phyloP scores from a whole-genome alignment of 2,329 filamentous ascomycete genomes.

The Calonectria ilicicola region DNA sequence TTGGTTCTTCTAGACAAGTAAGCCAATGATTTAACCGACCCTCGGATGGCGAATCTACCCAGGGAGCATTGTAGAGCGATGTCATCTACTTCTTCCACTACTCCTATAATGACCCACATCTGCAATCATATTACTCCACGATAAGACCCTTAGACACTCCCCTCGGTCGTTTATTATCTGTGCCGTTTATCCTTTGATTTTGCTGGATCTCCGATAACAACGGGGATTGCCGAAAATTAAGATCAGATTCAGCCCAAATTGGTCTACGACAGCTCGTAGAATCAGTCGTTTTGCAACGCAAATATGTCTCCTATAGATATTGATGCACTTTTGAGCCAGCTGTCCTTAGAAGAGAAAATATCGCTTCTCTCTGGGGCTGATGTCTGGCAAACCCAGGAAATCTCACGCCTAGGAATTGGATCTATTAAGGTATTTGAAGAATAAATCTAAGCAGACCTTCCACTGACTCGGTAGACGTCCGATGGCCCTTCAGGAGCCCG shows the following conservation, averaged over 20 bases:
- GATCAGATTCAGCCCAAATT: not conserved
- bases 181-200: too few species aligned
- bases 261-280: not conserved
- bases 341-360: conserved; percentile 23
- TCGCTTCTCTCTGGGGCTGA: conserved; percentile 20
- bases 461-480: not conserved
- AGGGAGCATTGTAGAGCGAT: not conserved
- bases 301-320: not conserved
- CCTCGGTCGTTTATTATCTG: not conserved
- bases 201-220: too few species aligned
- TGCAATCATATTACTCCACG: not conserved
- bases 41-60: not conserved
- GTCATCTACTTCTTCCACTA: not conserved
- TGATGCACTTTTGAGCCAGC: not conserved
- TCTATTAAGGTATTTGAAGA: conserved; percentile 15
- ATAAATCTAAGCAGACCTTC: not conserved
- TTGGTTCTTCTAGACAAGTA: not conserved
- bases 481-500: conserved; percentile 24
- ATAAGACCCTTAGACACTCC: not conserved
- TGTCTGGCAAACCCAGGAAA: conserved; percentile 22
- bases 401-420: conserved; percentile 21
- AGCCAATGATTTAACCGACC: not conserved
- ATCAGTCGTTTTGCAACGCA: not conserved
- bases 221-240: too few species aligned
- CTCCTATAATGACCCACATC: not conserved